A percentile compares a stretch with the other conserved stretches of the same genome.
These are phyloP conservation scores for Herpotrichia juniperi DNA, from an alignment of 2,329 filamentous ascomycete species.

Conservation along the genomic window DNA sequence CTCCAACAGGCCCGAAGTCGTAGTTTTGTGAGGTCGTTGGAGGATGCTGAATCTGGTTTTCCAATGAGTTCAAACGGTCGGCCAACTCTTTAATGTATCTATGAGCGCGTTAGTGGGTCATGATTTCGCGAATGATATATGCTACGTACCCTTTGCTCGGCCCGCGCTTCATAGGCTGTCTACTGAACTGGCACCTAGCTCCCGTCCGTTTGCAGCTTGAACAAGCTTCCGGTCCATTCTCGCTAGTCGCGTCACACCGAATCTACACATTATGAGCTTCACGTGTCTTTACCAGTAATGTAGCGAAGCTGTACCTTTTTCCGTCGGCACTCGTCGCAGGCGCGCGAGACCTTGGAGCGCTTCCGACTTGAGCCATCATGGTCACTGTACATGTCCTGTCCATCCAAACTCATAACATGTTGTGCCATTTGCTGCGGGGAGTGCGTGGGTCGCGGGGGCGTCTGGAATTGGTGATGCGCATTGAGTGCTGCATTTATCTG, in stretches of 20 bases:
- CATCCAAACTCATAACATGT: conserved; percentile 44
- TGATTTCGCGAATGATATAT: not conserved
- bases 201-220: conserved; percentile 49
- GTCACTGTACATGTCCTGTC: conserved; percentile 36
- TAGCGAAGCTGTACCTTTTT: conserved; percentile 42
- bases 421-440: conserved; percentile 49
- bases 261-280: conserved; percentile 37
- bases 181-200: conserved; percentile 48
- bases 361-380: conserved; percentile 42
- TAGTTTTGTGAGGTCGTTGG: conserved; percentile 29
- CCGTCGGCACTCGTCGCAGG: conserved; percentile 49
- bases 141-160: conserved; percentile 47
- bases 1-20: conserved; percentile 35
- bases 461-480: conserved; percentile 43
- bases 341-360: conserved; percentile 49
- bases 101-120: conserved; percentile 16
- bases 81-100: conserved; percentile 50
- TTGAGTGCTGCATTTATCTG: conserved; percentile 35
- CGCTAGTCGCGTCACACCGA: conserved; percentile 47
- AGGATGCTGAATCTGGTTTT: conserved; percentile 44
- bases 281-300: not conserved
- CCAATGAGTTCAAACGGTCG: conserved; percentile 45
- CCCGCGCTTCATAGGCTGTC: conserved; percentile 50
- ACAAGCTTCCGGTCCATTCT: conserved; percentile 48
- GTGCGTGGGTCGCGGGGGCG: conserved; percentile 40